A percentile compares a stretch with the other conserved stretches of the same genome.
phyloP scores from a whole-genome alignment of 352 stramenopile genomes.

The Phytopythium boreale region DNA sequence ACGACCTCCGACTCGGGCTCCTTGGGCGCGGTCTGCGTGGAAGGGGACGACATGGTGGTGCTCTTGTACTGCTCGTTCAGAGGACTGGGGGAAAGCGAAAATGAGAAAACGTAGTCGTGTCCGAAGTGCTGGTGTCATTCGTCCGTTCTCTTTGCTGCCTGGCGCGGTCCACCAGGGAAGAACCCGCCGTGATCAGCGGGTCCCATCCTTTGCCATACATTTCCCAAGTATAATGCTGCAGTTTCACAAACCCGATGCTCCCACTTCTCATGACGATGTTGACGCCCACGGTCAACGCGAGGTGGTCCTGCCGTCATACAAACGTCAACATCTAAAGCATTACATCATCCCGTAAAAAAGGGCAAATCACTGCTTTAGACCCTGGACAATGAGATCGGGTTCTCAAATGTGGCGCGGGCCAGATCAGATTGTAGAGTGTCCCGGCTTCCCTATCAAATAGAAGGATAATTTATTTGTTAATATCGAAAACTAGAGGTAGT shows the following conservation, averaged over 20 bases:
- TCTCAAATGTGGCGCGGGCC: background rate
- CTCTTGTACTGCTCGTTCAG: background rate
- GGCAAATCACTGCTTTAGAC: background rate
- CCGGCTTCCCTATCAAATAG: background rate
- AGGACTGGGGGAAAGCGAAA: slow-evolving; percentile 3
- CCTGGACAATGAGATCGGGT: background rate
- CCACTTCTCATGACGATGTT: background rate
- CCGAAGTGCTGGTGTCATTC: background rate
- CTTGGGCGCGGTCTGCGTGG: background rate
- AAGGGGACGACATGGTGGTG: background rate
- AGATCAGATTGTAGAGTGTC: background rate
- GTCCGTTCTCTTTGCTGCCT: no score
- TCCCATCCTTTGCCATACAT: background rate
- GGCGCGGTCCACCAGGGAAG: background rate
- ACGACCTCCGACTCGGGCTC: slow-evolving; percentile 1
- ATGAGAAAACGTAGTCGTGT: background rate
- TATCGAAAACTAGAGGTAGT: background rate
- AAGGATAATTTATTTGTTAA: background rate
- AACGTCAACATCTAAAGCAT: background rate
- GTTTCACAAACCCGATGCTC: background rate
- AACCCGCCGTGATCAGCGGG: background rate
- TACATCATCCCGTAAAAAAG: background rate
- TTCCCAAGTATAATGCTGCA: background rate
- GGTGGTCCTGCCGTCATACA: no score
- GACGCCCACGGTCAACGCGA: background rate